Percentiles rank a stretch among this genome's conserved stretches.
Conservation (phyloP, 2,329 filamentous ascomycete genomes). For the Aspergillus sojae region DNA sequence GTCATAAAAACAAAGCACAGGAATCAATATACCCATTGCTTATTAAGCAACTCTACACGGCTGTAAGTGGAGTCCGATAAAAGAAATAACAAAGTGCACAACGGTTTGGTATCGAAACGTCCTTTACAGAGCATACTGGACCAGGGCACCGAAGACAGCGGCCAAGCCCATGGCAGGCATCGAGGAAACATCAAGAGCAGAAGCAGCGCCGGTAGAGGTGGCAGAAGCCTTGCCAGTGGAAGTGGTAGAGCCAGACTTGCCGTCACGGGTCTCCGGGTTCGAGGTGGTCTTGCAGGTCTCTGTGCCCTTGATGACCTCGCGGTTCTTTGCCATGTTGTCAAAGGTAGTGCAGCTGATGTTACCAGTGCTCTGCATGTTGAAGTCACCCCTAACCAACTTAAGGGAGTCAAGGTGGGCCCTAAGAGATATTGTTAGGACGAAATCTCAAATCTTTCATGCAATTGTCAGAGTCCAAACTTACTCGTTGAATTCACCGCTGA, state of each 20-base stretch:
- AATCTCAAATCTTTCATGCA: background rate
- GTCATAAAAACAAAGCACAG: constrained; percentile 43
- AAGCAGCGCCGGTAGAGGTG: constrained; percentile 41
- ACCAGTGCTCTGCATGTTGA: constrained; percentile 68
- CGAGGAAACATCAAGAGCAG: constrained; percentile 38
- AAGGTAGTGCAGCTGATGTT: constrained; percentile 63
- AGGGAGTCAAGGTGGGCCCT: constrained; percentile 73
- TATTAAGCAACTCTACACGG: constrained; percentile 43
- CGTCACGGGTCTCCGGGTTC: constrained; percentile 41
- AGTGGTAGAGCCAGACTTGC: constrained; percentile 34
- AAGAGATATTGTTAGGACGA: constrained; percentile 35
- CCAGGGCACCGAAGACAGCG: constrained; percentile 47
- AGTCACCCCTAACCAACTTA: constrained; percentile 69
- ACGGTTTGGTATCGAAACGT: constrained; percentile 32
- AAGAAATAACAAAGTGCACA: constrained; percentile 31
- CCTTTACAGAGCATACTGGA: constrained; percentile 51
- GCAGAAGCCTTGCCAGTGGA: constrained; percentile 28
- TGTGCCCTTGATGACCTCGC: constrained; percentile 50
- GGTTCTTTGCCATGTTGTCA: constrained; percentile 44
- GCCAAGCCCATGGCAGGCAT: constrained; percentile 45
- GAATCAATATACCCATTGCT: constrained; percentile 35
- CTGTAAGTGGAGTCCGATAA: constrained; percentile 27
- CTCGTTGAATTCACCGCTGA: constrained; percentile 82
- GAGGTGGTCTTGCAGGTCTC: constrained; percentile 47
- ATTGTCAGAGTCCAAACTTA: constrained; percentile 54